These are phyloP conservation scores for Nidula microcarpa DNA, from an alignment of 768 basidiomycete genomes.

Conservation along the genomic window DNA sequence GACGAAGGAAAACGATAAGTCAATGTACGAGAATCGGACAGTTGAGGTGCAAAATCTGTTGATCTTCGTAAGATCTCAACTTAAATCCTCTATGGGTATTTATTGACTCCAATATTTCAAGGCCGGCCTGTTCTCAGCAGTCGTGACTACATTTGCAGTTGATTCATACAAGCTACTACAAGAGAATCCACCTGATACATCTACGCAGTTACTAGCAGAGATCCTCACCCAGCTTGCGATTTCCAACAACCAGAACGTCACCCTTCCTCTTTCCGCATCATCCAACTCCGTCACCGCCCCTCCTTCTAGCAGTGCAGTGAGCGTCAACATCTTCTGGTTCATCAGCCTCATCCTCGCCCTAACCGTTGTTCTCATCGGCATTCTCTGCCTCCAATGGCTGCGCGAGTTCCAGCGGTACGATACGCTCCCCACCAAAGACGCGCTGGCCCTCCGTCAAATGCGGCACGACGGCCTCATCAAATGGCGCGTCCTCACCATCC, in stretches of 20 bases:
- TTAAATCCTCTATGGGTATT: background rate
- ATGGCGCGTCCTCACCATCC: constrained; percentile 7
- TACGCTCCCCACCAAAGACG: background rate
- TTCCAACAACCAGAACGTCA: background rate
- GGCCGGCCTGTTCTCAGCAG: constrained; percentile 19
- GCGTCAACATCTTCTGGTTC: constrained; percentile 9
- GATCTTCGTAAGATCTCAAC: constrained; percentile 1
- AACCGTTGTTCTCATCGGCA: constrained; percentile 3
- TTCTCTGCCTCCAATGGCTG: background rate
- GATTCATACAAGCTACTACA: constrained; percentile 12
- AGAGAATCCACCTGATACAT: background rate
- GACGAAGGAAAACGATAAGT: constrained; percentile 1
- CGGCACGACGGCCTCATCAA: constrained; percentile 6
- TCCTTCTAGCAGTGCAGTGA: background rate
- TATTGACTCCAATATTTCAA: background rate
- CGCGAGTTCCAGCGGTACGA: background rate
- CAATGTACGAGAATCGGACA: constrained; percentile 1
- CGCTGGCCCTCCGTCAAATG: background rate
- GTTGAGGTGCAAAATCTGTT: constrained; percentile 2
- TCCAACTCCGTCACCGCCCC: background rate
- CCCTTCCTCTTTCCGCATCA: background rate
- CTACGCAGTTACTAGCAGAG: constrained; percentile 1
- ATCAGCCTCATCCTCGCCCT: constrained; percentile 5
- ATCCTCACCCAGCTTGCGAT: background rate
- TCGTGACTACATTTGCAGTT: constrained; percentile 15